These are phyloP conservation scores for Sclerotinia trifoliorum DNA, from an alignment of 2,329 filamentous ascomycete genomes.

Conservation along the genomic window DNA sequence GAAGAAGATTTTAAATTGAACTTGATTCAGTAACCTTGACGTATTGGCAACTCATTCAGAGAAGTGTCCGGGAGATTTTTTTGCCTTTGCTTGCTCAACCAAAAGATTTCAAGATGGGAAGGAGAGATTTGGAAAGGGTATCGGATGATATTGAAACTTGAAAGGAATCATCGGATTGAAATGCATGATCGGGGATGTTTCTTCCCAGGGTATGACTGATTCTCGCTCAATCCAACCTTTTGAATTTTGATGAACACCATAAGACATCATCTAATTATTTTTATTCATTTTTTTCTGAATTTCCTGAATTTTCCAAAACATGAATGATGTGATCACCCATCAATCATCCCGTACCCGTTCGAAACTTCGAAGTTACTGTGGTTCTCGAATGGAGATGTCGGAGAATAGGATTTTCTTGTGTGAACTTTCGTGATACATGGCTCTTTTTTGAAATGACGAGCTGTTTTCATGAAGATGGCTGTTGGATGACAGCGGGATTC, in stretches of 20 bases:
- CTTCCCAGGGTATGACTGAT: conserved; percentile 16
- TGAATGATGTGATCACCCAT: conserved; percentile 17
- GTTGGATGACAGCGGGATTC: background rate
- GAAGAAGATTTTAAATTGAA: background rate
- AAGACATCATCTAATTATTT: background rate
- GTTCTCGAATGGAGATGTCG: conserved; percentile 16
- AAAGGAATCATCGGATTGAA: conserved; percentile 16
- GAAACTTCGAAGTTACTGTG: conserved; percentile 17
- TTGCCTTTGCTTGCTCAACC: background rate
- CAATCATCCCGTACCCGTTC: conserved; percentile 18
- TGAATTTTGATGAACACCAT: conserved; percentile 16
- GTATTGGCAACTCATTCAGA: conserved; percentile 2
- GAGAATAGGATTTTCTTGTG: conserved; percentile 11
- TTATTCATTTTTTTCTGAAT: background rate
- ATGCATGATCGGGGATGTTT: conserved; percentile 17
- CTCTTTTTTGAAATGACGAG: background rate
- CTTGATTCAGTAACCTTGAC: background rate
- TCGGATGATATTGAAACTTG: conserved; percentile 17
- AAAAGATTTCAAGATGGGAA: conserved; percentile 5
- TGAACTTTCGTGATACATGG: conserved; percentile 4
- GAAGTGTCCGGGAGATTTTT: background rate
- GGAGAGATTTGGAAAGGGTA: background rate
- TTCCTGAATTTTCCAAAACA: conserved; percentile 5
- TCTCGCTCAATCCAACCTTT: conserved; percentile 9
- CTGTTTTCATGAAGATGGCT: background rate